Evolutionary conservation across 352 stramenopile genomes (phyloP).

Genomic region (Pythium sp.): DNA sequence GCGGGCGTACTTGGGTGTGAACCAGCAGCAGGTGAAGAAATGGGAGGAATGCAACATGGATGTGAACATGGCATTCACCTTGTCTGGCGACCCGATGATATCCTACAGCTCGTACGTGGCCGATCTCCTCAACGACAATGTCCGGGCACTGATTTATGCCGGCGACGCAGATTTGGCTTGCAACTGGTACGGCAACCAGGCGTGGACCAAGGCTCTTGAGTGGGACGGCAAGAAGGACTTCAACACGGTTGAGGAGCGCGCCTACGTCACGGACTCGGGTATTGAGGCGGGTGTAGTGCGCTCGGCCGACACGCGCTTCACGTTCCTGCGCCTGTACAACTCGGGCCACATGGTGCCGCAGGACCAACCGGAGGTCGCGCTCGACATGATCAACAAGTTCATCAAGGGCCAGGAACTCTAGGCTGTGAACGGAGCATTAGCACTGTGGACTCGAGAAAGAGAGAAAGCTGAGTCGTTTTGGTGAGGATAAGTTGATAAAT

Average conservation of each 20-base stretch:
- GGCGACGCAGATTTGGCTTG: slow-evolving; percentile 95
- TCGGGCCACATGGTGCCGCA: slow-evolving; percentile 40
- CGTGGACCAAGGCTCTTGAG: slow-evolving; percentile 89
- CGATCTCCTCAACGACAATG: slow-evolving; percentile 75
- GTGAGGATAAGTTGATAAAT: too few species aligned
- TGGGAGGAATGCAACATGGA: slow-evolving; percentile 78
- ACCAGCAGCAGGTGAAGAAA: slow-evolving; percentile 25
- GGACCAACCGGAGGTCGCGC: slow-evolving; percentile 31
- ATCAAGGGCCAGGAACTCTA: too few species aligned
- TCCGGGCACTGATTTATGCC: slow-evolving; percentile 93
- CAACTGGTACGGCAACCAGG: slow-evolving; percentile 95
- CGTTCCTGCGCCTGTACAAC: slow-evolving; percentile 41
- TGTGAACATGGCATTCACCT: slow-evolving; percentile 83
- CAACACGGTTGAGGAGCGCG: slow-evolving; percentile 33
- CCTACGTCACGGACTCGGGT: neutral
- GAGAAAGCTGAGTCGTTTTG: too few species aligned
- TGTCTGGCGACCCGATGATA: slow-evolving; percentile 85
- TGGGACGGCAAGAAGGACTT: slow-evolving; percentile 88
- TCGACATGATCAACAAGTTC: slow-evolving; percentile 42
- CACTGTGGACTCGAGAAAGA: too few species aligned
- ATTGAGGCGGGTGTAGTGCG: slow-evolving; percentile 17
- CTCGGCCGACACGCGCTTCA: slow-evolving; percentile 20
- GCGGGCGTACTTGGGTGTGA: slow-evolving; percentile 19
- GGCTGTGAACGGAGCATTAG: too few species aligned
- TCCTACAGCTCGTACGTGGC: slow-evolving; percentile 84